These are phyloP conservation scores for Raddia distichophylla DNA, from an alignment of 176 grass and related monocot genomes.

Conservation along the genomic window DNA sequence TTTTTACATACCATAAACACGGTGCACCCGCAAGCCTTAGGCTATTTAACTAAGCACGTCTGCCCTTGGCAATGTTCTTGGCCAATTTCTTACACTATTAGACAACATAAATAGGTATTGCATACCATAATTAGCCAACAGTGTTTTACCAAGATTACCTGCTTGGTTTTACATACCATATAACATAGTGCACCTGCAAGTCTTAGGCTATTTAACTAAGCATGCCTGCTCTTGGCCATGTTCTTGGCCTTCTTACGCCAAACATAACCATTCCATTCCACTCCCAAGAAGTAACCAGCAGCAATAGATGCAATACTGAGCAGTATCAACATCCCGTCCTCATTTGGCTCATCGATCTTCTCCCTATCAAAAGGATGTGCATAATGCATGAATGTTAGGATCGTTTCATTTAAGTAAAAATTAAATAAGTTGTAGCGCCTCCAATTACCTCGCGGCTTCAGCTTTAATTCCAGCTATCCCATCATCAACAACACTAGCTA, in stretches of 20 bases:
- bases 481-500: no score
- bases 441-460: constrained; percentile 19
- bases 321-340: background rate
- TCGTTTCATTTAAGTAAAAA: constrained; percentile 1
- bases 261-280: background rate
- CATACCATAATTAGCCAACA: no score
- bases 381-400: no score
- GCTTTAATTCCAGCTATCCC: constrained; percentile 19
- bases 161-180: no score
- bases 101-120: no score
- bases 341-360: background rate
- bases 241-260: no score
- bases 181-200: no score
- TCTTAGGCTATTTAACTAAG: background rate
- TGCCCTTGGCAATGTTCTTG: no score
- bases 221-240: background rate
- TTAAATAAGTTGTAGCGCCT: background rate
- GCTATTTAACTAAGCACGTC: background rate
- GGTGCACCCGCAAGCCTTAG: background rate
- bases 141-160: no score
- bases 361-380: constrained; percentile 9
- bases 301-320: background rate
- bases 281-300: background rate
- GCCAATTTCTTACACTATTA: no score
- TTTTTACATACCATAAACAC: constrained; percentile 21